These are phyloP conservation scores for Rhododendron henanense DNA, from an alignment of 148 eudicot genomes.

Conservation along the genomic window DNA sequence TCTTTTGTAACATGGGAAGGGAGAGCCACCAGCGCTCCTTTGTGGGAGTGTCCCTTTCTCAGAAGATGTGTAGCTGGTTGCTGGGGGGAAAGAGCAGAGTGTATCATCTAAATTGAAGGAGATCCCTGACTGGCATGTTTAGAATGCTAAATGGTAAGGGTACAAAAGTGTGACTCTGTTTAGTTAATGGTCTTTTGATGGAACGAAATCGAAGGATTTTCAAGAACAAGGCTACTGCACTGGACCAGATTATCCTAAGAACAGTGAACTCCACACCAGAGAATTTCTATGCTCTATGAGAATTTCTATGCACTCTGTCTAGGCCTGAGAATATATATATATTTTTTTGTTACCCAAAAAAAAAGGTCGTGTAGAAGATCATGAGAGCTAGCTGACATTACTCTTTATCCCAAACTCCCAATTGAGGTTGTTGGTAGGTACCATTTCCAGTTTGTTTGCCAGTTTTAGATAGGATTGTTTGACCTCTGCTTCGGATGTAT, in stretches of 20 bases:
- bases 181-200: neutral
- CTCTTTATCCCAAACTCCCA: neutral
- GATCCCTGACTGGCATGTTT: neutral
- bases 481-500: neutral
- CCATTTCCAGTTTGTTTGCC: neutral
- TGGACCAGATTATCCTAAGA: neutral
- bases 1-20: neutral
- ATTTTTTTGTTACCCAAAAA: too few species aligned
- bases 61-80: neutral
- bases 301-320: too few species aligned
- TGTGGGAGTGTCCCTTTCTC: neutral
- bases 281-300: neutral
- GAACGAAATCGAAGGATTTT: neutral
- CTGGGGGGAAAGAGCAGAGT: neutral
- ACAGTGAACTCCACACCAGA: neutral
- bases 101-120: neutral
- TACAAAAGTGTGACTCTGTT: neutral
- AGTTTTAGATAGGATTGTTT: neutral
- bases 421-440: neutral
- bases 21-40: neutral
- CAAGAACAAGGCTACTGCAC: neutral
- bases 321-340: too few species aligned
- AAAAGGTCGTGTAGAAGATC: too few species aligned
- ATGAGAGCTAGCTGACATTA: neutral
- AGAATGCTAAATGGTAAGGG: neutral